Base-by-base conservation (phyloP, 495 filamentous ascomycete genomes). In the Aspergillus baeticus region DNA sequence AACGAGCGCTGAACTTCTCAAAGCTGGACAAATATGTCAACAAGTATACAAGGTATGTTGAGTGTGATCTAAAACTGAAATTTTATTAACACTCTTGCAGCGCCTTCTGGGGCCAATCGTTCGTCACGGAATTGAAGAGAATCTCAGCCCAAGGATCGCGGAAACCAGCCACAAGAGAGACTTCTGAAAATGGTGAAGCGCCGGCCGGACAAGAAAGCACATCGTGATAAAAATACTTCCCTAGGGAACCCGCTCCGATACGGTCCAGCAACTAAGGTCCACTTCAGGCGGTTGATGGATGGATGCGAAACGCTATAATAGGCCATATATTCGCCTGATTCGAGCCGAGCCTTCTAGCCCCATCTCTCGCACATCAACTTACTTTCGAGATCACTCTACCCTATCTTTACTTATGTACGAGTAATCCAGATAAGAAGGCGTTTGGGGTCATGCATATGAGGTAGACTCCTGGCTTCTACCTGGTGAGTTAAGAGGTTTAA, bases 51-150 rank as follows among this genome's bases (percentile, higher is more conserved):
- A 88, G 85, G 83, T 85, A 75, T 35, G 74, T 44, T n/a, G 6
- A 1, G 5, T 18, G 6, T 17, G 0, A 7, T 21, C 10, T 5
- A 29, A 11, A 11, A 18, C 10, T 8, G 21, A 54, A 31, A 17
- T 18, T 7, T 20, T 22, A 47, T 63, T 70, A 59, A 54, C 21
- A 3, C 3, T 5, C 7, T 20, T 34, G 10, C 21, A 95, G 90
- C 72, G 89, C 92, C 10, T 97, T 95, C 85, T 98, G 93, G 93
- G 94, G 93, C n/a, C 82, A 93, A 66, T 90, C 86, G 50, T 97
- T 98, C 60, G 91, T 97, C 41, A 82, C 78, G 20, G 93, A 97
- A 70, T 76, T 98, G 59, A 89, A 76, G 10, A 81, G 86, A 51
- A 87, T 90, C 55, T 87, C 86, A 13, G 76, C 63, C 1, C 69